Evolutionary conservation across 768 basidiomycete genomes (phyloP).

Genomic region (Trametes elegans): DNA sequence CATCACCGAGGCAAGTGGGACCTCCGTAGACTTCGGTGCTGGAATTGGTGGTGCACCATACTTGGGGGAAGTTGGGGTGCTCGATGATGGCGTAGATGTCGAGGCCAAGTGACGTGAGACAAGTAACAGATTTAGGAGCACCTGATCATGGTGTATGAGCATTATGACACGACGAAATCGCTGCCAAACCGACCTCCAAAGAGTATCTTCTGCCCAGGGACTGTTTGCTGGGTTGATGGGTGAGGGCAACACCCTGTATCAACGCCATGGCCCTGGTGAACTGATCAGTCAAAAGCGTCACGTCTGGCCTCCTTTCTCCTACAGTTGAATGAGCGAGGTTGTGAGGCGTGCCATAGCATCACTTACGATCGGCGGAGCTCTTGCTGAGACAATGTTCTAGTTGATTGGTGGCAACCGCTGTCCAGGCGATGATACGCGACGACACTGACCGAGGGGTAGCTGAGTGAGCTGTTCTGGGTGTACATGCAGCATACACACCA

Average conservation of each 20-base stretch:
- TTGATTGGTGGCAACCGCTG: slow-evolving; percentile 46
- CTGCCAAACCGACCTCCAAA: slow-evolving; percentile 53
- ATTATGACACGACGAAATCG: background rate
- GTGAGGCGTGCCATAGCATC: background rate
- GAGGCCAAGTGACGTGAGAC: slow-evolving; percentile 58
- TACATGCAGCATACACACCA: slow-evolving; percentile 42
- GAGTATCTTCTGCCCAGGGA: slow-evolving; percentile 67
- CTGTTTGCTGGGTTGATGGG: slow-evolving; percentile 64
- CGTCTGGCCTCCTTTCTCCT: slow-evolving; percentile 49
- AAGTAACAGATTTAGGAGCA: slow-evolving; percentile 69
- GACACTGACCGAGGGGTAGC: slow-evolving; percentile 48
- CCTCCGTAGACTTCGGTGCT: background rate
- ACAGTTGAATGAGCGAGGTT: background rate
- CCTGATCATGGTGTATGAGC: slow-evolving; percentile 37
- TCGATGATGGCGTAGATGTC: slow-evolving; percentile 27
- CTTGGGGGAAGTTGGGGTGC: slow-evolving; percentile 15
- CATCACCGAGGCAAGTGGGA: slow-evolving; percentile 61
- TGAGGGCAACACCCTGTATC: slow-evolving; percentile 73
- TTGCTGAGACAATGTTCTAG: slow-evolving; percentile 50
- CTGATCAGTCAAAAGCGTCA: slow-evolving; percentile 46
- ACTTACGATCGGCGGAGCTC: slow-evolving; percentile 42
- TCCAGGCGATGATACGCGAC: slow-evolving; percentile 62
- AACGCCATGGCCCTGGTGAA: slow-evolving; percentile 61
- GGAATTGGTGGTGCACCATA: slow-evolving; percentile 4
- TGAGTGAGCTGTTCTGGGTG: background rate